Conservation (phyloP, 2,329 filamentous ascomycete species). For the Scedosporium dehoogii region DNA sequence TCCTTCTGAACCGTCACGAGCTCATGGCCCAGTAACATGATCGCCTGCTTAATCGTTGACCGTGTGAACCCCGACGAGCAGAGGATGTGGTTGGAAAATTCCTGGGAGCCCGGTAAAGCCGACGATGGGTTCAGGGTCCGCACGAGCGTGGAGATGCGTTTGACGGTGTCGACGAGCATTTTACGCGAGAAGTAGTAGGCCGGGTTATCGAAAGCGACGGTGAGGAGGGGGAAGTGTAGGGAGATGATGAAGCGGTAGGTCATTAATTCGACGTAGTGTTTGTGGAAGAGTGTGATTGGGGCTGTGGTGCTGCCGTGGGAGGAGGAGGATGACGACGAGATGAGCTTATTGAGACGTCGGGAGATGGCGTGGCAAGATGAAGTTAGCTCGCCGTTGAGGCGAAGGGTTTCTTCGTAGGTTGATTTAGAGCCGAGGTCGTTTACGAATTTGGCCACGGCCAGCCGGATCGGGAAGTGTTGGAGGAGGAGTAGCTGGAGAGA, state of each 20-base stretch:
- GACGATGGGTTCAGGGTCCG: slow-evolving; percentile 8
- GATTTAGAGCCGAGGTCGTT: slow-evolving; percentile 27
- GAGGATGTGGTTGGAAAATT: slow-evolving; percentile 26
- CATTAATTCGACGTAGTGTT: slow-evolving; percentile 37
- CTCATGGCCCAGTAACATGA: slow-evolving; percentile 29
- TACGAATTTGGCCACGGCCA: slow-evolving; percentile 29
- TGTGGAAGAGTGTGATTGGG: slow-evolving; percentile 24
- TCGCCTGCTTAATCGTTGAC: slow-evolving; percentile 21
- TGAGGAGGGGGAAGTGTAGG: slow-evolving; percentile 44
- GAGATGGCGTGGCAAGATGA: slow-evolving; percentile 30
- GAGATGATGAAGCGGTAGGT: slow-evolving; percentile 44
- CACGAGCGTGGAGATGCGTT: slow-evolving; percentile 33
- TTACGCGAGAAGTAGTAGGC: slow-evolving; percentile 41
- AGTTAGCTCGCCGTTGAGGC: slow-evolving; percentile 30
- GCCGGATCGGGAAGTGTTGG: slow-evolving; percentile 30
- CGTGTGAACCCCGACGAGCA: slow-evolving; percentile 31
- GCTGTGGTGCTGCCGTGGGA: not conserved
- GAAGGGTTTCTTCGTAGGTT: slow-evolving; percentile 33
- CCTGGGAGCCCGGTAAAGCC: slow-evolving; percentile 4
- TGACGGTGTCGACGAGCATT: slow-evolving; percentile 34
- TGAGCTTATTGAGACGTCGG: slow-evolving; percentile 20
- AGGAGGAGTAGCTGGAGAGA: slow-evolving; percentile 31
- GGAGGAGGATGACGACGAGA: not conserved
- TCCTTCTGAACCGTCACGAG: slow-evolving; percentile 24
- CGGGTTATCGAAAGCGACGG: slow-evolving; percentile 27